Evolutionary conservation across 2,329 filamentous ascomycete species (phyloP).

Genomic region (Trichophyton verrucosum): DNA sequence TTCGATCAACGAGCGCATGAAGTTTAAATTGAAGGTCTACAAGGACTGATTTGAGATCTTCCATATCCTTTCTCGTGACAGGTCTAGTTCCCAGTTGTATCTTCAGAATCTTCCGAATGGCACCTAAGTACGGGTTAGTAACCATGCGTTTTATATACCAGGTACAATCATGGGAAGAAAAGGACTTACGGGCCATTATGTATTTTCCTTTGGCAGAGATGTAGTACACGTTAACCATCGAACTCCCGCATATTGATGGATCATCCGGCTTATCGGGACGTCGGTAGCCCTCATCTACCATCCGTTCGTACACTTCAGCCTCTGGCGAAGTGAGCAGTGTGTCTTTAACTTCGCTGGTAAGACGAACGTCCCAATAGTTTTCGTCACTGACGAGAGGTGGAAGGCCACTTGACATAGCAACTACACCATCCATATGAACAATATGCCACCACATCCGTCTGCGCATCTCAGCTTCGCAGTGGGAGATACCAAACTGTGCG

Average conservation of each 20-base stretch:
- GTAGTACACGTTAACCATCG: constrained; percentile 34
- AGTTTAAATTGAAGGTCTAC: constrained; percentile 31
- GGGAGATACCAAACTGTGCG: constrained; percentile 34
- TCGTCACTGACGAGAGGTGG: constrained; percentile 37
- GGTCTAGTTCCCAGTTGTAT: constrained; percentile 35
- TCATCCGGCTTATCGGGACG: constrained; percentile 32
- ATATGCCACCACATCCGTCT: constrained; percentile 40
- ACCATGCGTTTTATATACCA: background rate
- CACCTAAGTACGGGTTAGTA: constrained; percentile 19
- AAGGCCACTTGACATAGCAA: constrained; percentile 39
- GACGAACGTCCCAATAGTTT: constrained; percentile 37
- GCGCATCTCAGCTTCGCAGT: constrained; percentile 34
- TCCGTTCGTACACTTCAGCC: constrained; percentile 26
- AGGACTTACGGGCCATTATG: constrained; percentile 31
- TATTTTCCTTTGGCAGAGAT: constrained; percentile 35
- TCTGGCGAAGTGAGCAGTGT: constrained; percentile 29
- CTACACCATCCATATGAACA: constrained; percentile 37
- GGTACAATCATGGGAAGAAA: too few species aligned
- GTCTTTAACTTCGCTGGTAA: constrained; percentile 38
- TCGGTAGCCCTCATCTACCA: constrained; percentile 23
- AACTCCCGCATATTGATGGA: constrained; percentile 28
- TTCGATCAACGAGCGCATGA: constrained; percentile 32
- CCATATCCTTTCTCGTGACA: constrained; percentile 33
- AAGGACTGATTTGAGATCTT: constrained; percentile 32
- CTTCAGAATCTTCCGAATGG: constrained; percentile 32